Conservation (phyloP, 2,329 filamentous ascomycete genomes). For the Elsinoe fawcettii region DNA sequence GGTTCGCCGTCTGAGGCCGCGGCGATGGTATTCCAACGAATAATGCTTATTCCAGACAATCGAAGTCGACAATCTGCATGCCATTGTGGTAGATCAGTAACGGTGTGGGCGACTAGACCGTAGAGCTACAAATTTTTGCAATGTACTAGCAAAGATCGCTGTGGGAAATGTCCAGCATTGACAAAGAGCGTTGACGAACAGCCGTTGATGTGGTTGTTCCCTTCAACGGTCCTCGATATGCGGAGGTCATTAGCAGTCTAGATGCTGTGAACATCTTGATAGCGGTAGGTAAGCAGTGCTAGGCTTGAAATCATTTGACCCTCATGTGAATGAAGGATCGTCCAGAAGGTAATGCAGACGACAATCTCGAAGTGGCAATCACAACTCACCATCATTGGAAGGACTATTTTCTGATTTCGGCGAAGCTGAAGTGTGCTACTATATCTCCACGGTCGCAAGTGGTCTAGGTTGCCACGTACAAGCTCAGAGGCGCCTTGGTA, state of each 20-base stretch:
- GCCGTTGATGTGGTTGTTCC: neutral
- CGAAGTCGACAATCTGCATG: neutral
- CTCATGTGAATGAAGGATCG: too few relatives aligned
- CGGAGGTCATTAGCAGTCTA: neutral
- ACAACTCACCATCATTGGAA: too few relatives aligned
- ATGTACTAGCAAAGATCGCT: neutral
- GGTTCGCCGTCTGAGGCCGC: neutral
- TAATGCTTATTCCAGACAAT: slow-evolving; percentile 7
- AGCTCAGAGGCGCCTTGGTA: neutral
- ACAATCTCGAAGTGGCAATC: too few relatives aligned
- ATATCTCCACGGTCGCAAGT: neutral
- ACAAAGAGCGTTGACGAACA: neutral
- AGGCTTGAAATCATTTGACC: too few relatives aligned
- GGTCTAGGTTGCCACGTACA: neutral
- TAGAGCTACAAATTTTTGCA: neutral
- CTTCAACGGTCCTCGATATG: neutral
- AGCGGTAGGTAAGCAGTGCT: neutral
- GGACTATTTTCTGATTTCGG: too few relatives aligned
- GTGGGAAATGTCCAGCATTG: neutral
- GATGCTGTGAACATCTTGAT: neutral
- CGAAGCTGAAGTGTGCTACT: neutral
- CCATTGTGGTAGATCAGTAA: neutral
- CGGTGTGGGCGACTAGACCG: neutral
- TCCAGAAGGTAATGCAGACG: too few relatives aligned
- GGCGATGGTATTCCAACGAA: neutral